These are phyloP conservation scores for Lachancea nothofagi DNA, from an alignment of 805 yeast species.

Conservation along the genomic window DNA sequence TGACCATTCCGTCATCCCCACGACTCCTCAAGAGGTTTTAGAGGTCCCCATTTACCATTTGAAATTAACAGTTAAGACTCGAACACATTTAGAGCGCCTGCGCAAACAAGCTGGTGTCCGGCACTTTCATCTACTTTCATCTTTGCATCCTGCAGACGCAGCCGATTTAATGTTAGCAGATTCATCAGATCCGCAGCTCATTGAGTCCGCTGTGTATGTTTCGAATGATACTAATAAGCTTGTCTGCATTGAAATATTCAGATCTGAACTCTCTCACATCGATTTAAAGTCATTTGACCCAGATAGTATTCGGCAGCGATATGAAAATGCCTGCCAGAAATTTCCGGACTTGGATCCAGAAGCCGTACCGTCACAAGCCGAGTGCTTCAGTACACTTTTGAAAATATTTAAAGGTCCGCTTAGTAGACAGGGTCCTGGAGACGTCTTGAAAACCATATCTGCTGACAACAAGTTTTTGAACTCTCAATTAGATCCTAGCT, in stretches of 20 bases:
- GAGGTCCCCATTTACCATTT: constrained; percentile 31
- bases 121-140: constrained; percentile 29
- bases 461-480: constrained; percentile 47
- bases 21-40: constrained; percentile 14
- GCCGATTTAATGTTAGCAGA: constrained; percentile 21
- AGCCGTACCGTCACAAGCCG: constrained; percentile 45
- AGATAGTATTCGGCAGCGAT: constrained; percentile 48
- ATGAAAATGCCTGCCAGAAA: constrained; percentile 34
- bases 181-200: constrained; percentile 30
- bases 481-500: constrained; percentile 49
- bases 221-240: constrained; percentile 42
- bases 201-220: constrained; percentile 45
- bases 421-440: constrained; percentile 35
- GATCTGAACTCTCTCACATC: constrained; percentile 41
- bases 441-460: constrained; percentile 51
- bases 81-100: constrained; percentile 23
- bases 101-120: constrained; percentile 30
- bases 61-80: constrained; percentile 33
- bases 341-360: constrained; percentile 24
- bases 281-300: constrained; percentile 45
- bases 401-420: constrained; percentile 68
- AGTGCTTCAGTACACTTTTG: constrained; percentile 55
- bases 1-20: constrained; percentile 16
- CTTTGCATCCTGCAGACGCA: constrained; percentile 32
- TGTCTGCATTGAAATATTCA: constrained; percentile 49